Conservation (phyloP, 495 filamentous ascomycete genomes). For the Xylaria telfairii region DNA sequence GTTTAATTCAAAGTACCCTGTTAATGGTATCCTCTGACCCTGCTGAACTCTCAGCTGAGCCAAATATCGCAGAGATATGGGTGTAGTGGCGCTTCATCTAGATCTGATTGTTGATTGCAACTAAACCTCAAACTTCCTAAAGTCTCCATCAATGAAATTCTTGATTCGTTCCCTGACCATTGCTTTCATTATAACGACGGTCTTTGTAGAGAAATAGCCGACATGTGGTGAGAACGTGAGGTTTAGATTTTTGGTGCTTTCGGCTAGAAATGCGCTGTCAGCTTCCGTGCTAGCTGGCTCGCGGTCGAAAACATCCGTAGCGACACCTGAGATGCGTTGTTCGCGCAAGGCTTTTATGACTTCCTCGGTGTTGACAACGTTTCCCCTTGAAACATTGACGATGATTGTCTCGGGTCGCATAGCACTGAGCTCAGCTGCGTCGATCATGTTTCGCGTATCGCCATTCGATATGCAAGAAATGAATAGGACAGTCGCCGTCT, state of each 20-base stretch:
- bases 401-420: conserved; percentile 56
- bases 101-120: not conserved
- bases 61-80: no score
- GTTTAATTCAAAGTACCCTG: no score
- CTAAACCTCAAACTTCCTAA: conserved; percentile 11
- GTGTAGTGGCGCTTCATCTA: no score
- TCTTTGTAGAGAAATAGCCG: conserved; percentile 28
- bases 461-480: conserved; percentile 47
- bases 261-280: conserved; percentile 29
- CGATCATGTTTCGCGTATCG: conserved; percentile 51
- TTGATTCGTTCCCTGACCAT: conserved; percentile 27
- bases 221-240: conserved; percentile 41
- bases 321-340: conserved; percentile 54
- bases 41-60: no score
- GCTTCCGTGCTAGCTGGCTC: conserved; percentile 51
- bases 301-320: conserved; percentile 56
- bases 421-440: conserved; percentile 47
- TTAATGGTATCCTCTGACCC: no score
- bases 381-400: conserved; percentile 60
- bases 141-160: conserved; percentile 19
- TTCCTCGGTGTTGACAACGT: conserved; percentile 57
- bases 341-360: conserved; percentile 53
- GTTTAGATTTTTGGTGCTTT: conserved; percentile 37
- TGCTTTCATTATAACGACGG: conserved; percentile 15
- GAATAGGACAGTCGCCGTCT: conserved; percentile 53